These are phyloP conservation scores for Argentina anserina DNA, from an alignment of 306 rosid genomes.

Conservation along the genomic window DNA sequence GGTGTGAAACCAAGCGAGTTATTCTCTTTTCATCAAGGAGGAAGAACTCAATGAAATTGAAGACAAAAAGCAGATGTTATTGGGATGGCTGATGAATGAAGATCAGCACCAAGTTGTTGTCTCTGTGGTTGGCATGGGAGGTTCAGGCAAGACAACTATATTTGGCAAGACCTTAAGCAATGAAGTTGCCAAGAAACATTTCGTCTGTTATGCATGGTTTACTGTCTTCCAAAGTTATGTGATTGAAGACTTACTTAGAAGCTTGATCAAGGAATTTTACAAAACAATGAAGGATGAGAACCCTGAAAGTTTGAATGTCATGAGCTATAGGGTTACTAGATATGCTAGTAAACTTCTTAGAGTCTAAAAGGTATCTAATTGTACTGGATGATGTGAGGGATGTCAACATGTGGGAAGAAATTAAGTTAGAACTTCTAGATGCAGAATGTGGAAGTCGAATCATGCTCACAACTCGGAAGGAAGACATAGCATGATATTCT, in stretches of 20 bases:
- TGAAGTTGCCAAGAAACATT: neutral
- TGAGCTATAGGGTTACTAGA: neutral
- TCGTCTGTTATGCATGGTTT: constrained; percentile 5
- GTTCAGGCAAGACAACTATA: constrained; percentile 6
- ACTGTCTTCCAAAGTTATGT: constrained; percentile 17
- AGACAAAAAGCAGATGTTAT: neutral
- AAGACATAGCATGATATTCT: neutral
- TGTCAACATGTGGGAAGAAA: neutral
- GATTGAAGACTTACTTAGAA: constrained; percentile 18
- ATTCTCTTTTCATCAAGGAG: neutral
- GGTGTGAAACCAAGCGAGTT: neutral
- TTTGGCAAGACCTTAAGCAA: neutral
- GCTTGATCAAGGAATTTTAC: constrained; percentile 3
- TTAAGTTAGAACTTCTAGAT: neutral
- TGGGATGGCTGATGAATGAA: neutral
- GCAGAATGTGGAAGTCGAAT: neutral
- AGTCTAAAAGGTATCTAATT: neutral
- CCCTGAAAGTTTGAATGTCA: neutral
- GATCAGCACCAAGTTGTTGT: neutral
- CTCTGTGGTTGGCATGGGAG: constrained; percentile 23
- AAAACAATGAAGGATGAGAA: neutral
- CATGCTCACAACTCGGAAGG: neutral
- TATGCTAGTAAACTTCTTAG: neutral
- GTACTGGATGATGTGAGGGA: neutral
- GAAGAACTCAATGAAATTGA: constrained; percentile 14